These are phyloP conservation scores for Xanthoconium purpureum DNA, from an alignment of 768 basidiomycete genomes.

Conservation along the genomic window DNA sequence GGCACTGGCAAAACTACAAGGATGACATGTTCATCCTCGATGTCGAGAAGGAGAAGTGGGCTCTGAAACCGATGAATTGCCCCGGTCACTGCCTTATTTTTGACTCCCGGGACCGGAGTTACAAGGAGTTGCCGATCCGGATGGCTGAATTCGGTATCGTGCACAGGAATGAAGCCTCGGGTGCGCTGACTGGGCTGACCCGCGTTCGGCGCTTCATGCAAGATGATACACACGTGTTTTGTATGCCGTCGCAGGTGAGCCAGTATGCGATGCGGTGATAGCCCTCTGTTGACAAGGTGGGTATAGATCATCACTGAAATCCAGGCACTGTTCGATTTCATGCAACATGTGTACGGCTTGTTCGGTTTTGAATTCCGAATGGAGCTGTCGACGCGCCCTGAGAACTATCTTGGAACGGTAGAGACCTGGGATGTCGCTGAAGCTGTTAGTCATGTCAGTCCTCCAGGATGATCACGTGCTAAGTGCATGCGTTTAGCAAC, in stretches of 20 bases:
- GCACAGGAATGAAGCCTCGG: slow-evolving; percentile 94
- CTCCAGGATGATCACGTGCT: background rate
- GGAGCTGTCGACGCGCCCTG: slow-evolving; percentile 93
- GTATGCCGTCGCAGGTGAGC: slow-evolving; percentile 83
- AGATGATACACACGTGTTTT: slow-evolving; percentile 99
- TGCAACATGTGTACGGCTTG: slow-evolving; percentile 87
- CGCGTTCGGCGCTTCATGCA: slow-evolving; percentile 94
- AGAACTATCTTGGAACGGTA: slow-evolving; percentile 86
- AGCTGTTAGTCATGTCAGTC: slow-evolving; percentile 43
- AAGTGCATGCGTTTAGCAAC: slow-evolving; percentile 53
- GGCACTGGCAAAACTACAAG: slow-evolving; percentile 97
- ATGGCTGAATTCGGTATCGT: slow-evolving; percentile 99
- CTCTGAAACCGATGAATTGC: slow-evolving; percentile 98
- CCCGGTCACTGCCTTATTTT: slow-evolving; percentile 96
- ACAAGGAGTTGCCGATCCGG: slow-evolving; percentile 93
- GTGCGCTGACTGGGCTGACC: slow-evolving; percentile 89
- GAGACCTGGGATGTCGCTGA: slow-evolving; percentile 92
- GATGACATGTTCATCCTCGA: slow-evolving; percentile 97
- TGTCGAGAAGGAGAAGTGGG: slow-evolving; percentile 95
- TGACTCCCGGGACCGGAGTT: slow-evolving; percentile 88
- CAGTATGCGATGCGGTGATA: background rate
- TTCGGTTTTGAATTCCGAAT: slow-evolving; percentile 95
- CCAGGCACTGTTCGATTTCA: slow-evolving; percentile 85
- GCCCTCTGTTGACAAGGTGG: background rate
- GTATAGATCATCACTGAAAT: slow-evolving; percentile 84